Evolutionary conservation across 2,329 filamentous ascomycete species (phyloP), one percentile per base, ranked within the genome.

Genomic region (Colletotrichum godetiae): DNA sequence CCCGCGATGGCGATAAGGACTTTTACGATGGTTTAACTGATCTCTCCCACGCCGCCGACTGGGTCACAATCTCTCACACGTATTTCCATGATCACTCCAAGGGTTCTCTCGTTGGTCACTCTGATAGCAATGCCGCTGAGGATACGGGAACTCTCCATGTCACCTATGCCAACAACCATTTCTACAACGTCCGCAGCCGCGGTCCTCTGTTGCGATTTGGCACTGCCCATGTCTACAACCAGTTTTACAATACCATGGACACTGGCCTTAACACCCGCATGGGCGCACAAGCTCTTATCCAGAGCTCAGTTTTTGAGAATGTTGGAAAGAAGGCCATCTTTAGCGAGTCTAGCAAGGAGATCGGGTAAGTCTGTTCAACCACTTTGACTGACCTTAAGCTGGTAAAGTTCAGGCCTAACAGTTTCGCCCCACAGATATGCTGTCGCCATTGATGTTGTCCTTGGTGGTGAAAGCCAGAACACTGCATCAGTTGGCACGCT

Each of bases 11-110:
- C 81, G 88, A 86, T 83, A 92, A 92, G 82, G 90, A 92, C 82
- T 91, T 89, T 81, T 92, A 92, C 78, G 91, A 92, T 69, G 90
- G 91, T 13, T 86, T 92, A 1, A 81, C 89, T 49, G 91, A 92
- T 74, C 82, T 85, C 31, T 91, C 88, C 56, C 90, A 92, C 80
- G 91, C 85, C 37, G 84, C 86, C 3, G 89, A 92, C 82, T 92
- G 83, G 78, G 80, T 91, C 68, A 91, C 86, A 56, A 79, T 87
- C 72, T 79, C 78, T 8, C 77, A 79, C 63, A 78, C 74, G 4
- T 76, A 77, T 29, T 75, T 81, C 22, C 79, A 80, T 62, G 81
- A 90, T 67, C 88, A 91, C 84, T 90, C 83, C 81, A 91, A 91
- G 80, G 86, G 84, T 29, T 88, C 86, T 0, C 83, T 91, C n/a